Percentiles rank a stretch among this genome's conserved stretches.
phyloP scores from a whole-genome alignment of 2,329 filamentous ascomycete genomes.

The Pleurostoma richardsiae region DNA sequence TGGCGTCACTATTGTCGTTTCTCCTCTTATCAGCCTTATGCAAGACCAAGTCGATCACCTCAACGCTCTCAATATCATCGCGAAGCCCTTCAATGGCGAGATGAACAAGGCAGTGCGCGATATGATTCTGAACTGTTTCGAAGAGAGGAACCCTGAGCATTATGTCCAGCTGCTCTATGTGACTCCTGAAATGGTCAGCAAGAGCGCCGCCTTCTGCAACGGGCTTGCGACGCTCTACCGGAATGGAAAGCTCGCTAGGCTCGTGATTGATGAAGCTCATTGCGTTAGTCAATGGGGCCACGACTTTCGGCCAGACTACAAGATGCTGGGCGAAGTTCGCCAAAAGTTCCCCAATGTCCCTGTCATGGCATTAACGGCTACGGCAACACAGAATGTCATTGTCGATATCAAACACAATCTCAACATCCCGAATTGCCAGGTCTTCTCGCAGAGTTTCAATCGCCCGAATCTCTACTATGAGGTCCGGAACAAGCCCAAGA shows the following conservation, averaged over 20 bases:
- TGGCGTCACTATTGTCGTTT: conserved; percentile 92
- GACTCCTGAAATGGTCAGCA: conserved; percentile 93
- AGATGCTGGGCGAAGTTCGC: conserved; percentile 72
- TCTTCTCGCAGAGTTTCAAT: conserved; percentile 93
- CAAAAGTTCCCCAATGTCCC: conserved; percentile 72
- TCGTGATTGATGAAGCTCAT: conserved; percentile 98
- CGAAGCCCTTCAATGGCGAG: conserved; percentile 77
- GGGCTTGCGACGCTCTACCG: conserved; percentile 64
- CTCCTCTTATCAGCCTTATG: conserved; percentile 91
- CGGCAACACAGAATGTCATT: conserved; percentile 89
- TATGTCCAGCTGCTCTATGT: conserved; percentile 87
- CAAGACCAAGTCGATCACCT: conserved; percentile 91
- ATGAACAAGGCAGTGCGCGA: conserved; percentile 57
- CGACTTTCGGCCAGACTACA: conserved; percentile 96
- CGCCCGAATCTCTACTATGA: conserved; percentile 92
- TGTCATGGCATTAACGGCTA: conserved; percentile 92
- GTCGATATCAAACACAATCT: conserved; percentile 88
- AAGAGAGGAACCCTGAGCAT: conserved; percentile 62
- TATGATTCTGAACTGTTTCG: conserved; percentile 61
- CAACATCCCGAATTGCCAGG: conserved; percentile 70
- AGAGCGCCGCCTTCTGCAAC: conserved; percentile 64
- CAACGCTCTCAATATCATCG: conserved; percentile 67
- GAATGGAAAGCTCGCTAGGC: conserved; percentile 70
- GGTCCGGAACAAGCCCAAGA: conserved; percentile 66
- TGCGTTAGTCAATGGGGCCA: conserved; percentile 99